Base-by-base conservation (phyloP, 2,329 filamentous ascomycete genomes). In the Colletotrichum godetiae region DNA sequence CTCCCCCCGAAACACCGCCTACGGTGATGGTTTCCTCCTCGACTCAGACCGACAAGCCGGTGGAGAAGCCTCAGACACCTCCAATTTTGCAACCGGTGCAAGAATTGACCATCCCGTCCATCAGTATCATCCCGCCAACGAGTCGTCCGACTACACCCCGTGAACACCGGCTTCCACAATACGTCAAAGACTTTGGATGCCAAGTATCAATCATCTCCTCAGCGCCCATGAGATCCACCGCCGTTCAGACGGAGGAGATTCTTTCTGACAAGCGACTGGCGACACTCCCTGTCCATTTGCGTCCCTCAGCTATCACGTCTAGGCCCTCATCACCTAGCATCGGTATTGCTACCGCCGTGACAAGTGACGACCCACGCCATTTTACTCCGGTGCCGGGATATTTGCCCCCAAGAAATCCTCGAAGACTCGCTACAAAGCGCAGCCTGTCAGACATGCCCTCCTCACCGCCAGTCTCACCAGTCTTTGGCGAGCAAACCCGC, bases 231-330 rank as follows among this genome's bases (percentile, higher is more conserved):
- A 87, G 83, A 58, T 91, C 89, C 2, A 88, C 80, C 12, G 80
- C 81, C 3, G 84, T 95, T 71, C 97, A 99, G 85, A 99, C 97
- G 0, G 95, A 98, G 77, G 94, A 94, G 72, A 98, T 98, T 71
- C 90, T 94, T 68, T 90, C 97, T 6, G 95, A 97, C 79, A 90
- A 91, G 83, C 90, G 95, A 74, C 85, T 94, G 57, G 90, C 93
- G 74, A 92, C 91, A 76, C 86, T 98, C 31, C 94, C 95, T 15
- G 86, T 91, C 1, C 93, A 97, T 79, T 87, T 98, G 42, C 91
- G 95, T 68, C 95, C 95, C 0, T 96, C 94, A 0, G 88, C 92
- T 22, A 93, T 97, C 74, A 85, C 88, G 0, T 92, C 91, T 0
- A 84, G 88, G 24, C 90, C 91, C 10, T 81, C 85, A 1, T 92